Evolutionary conservation across 1,139 yeast species (phyloP).

Genomic region (Pichia sp.): DNA sequence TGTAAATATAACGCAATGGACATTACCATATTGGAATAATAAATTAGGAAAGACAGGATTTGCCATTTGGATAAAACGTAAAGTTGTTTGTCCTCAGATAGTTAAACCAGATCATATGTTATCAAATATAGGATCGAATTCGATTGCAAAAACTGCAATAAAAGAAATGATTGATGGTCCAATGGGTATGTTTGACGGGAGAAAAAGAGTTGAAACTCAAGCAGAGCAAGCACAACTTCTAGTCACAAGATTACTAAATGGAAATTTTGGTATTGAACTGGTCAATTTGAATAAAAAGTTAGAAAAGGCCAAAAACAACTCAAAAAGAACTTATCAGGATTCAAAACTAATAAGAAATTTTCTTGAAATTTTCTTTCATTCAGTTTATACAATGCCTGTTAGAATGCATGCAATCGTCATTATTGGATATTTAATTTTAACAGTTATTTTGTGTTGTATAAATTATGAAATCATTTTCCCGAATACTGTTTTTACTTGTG

Average conservation of each 20-base stretch:
- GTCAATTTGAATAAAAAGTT: not conserved
- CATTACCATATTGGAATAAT: constrained; percentile 26
- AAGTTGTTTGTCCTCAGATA: constrained; percentile 29
- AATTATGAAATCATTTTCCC: constrained; percentile 26
- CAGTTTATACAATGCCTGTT: constrained; percentile 24
- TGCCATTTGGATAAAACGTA: constrained; percentile 27
- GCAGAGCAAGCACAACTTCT: constrained; percentile 1
- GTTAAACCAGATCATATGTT: constrained; percentile 17
- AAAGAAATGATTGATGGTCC: constrained; percentile 8
- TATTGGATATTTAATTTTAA: constrained; percentile 23
- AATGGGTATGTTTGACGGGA: constrained; percentile 11
- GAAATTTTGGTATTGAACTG: not conserved
- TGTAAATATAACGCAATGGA: constrained; percentile 28
- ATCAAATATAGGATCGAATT: not conserved
- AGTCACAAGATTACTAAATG: not conserved
- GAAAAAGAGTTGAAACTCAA: constrained; percentile 6
- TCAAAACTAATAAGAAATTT: constrained; percentile 5
- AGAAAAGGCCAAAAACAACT: not conserved
- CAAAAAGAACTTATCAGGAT: not conserved
- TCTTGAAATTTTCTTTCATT: constrained; percentile 4
- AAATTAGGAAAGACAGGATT: constrained; percentile 17
- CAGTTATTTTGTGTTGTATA: constrained; percentile 24
- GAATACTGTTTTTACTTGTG: constrained; percentile 27
- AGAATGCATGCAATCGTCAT: constrained; percentile 29
- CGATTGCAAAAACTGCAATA: not conserved